Percentiles rank a stretch among this genome's conserved stretches.
Evolutionary conservation across 1,139 yeast species (phyloP).

Genomic region (Nakaseomyces sp.): DNA sequence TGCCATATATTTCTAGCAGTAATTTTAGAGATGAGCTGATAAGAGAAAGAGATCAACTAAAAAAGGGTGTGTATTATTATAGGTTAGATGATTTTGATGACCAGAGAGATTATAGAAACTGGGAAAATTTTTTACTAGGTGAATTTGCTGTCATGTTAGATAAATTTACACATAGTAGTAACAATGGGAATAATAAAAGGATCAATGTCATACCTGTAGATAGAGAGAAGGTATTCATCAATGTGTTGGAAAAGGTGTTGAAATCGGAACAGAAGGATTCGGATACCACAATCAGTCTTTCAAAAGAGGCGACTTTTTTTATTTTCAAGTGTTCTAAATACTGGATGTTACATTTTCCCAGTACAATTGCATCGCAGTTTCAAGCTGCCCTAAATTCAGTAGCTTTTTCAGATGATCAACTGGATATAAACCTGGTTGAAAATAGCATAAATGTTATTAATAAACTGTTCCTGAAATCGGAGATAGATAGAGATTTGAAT

Average conservation of each 20-base stretch:
- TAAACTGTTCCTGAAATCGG: conserved; percentile 33
- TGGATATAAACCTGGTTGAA: conserved; percentile 26
- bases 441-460: conserved; percentile 23
- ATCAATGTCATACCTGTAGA: conserved; percentile 38
- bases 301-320: conserved; percentile 38
- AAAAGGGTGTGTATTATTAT: conserved; percentile 38
- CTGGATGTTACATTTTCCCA: conserved; percentile 50
- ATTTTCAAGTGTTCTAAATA: conserved; percentile 41
- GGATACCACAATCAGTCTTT: conserved; percentile 28
- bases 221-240: conserved; percentile 32
- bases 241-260: conserved; percentile 32
- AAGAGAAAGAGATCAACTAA: conserved; percentile 33
- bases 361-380: conserved; percentile 45
- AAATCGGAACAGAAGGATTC: conserved; percentile 17
- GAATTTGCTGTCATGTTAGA: conserved; percentile 35
- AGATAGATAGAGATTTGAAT: conserved; percentile 39
- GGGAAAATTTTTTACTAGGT: conserved; percentile 44
- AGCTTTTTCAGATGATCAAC: conserved; percentile 31
- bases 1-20: conserved; percentile 39
- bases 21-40: conserved; percentile 23
- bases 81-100: conserved; percentile 38
- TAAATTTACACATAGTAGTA: conserved; percentile 33
- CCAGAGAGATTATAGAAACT: conserved; percentile 37
- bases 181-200: conserved; percentile 29
- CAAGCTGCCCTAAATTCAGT: conserved; percentile 47